These are phyloP conservation scores for Fusarium miscanthi DNA, from an alignment of 2,329 filamentous ascomycete species.

Conservation along the genomic window DNA sequence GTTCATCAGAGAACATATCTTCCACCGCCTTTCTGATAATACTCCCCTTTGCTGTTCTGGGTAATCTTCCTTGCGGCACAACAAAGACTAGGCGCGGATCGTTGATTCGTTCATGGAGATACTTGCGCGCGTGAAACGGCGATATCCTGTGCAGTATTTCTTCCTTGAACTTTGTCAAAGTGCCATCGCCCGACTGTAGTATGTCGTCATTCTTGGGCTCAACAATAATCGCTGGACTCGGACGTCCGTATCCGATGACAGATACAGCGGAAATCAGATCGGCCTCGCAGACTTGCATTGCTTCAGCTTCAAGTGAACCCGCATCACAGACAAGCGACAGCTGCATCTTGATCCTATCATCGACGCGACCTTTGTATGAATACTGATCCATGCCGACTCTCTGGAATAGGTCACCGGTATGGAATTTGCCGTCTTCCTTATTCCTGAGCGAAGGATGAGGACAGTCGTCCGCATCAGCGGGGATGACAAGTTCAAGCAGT, in stretches of 20 bases:
- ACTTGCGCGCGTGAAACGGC: not conserved
- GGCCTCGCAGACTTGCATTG: conserved; percentile 2
- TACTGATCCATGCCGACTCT: not conserved
- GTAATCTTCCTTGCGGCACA: not conserved
- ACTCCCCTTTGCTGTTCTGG: conserved; percentile 6
- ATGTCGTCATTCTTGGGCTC: not conserved
- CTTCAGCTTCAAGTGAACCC: conserved; percentile 1
- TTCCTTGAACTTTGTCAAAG: not conserved
- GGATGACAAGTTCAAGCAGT: not conserved
- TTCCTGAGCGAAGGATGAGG: not conserved
- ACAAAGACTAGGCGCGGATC: not conserved
- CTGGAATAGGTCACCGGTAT: conserved; percentile 12
- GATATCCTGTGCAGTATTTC: not conserved
- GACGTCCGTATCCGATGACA: conserved; percentile 6
- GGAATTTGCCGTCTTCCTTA: not conserved
- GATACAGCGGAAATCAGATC: not conserved
- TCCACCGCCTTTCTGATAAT: conserved; percentile 5
- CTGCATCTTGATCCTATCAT: conserved; percentile 21
- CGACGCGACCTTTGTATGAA: conserved; percentile 1
- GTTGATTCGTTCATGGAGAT: not conserved
- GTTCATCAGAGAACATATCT: not conserved
- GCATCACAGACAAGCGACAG: not conserved
- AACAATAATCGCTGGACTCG: not conserved
- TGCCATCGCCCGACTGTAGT: fast-evolving
- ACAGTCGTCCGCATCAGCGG: conserved; percentile 2